Base-by-base conservation (phyloP, 257 asterid species). In the Solanum corneliomulleri region DNA sequence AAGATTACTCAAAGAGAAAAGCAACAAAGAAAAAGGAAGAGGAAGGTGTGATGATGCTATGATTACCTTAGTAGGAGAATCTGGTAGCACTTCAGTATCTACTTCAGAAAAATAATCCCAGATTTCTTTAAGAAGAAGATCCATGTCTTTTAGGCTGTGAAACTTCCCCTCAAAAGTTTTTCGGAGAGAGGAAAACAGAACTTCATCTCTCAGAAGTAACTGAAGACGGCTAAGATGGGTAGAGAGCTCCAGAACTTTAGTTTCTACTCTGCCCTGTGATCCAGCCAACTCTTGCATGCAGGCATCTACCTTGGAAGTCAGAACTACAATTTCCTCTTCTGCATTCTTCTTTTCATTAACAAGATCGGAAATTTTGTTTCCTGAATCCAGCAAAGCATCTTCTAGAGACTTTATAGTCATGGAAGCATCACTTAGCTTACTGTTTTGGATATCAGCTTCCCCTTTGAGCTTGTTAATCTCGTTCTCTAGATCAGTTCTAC, bases 241-340 rank as follows among this genome's bases (percentile, higher is more conserved):
- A 83, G 92, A 92, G 85, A 94, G 88, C 92, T 93, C 98, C 86
- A 89, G 60, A 83, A 93, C 90, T 76, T 82, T 90, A 89, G 85
- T 93, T 83, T 87, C 93, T 74, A 89, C 49, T 88, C 91, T 92
- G 89, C 95, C 94, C 89, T 86, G 96, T 47, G 90, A 89, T 58
- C 93, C 95, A 86, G 92, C 92, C 91, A 95, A 91, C 91, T 95
- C 98, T 89, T 93, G 93, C 93, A 90, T 91, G 93, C 95, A 94
- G 88, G 92, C 91, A 85, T 92, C 90, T 90, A 97, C 90, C 92
- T 92, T 91, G 58, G 94, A 87, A 75, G 89, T 91, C 86, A 97
- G 98, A 60, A 84, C 87, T n/a, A 89, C 77, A 78, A 91, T 91
- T 90, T 93, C 96, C 90, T 92, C 86, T 83, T 93, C 96, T 45